Conservation (phyloP, 2,329 filamentous ascomycete species). For the Hypoxylon sp. region DNA sequence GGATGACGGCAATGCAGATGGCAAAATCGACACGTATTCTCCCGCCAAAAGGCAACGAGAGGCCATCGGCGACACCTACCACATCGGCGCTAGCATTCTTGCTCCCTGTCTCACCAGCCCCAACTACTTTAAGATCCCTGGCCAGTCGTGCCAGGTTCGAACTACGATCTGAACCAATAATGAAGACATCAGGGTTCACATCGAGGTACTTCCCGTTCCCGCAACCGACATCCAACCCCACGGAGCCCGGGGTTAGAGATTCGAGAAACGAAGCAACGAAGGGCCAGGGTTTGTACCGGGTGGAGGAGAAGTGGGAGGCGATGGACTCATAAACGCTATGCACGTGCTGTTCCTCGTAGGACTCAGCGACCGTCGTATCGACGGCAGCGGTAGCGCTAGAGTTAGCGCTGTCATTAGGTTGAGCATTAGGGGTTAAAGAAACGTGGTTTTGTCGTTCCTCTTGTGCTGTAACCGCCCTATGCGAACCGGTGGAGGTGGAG, state of each 20-base stretch:
- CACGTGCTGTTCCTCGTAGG: constrained; percentile 89
- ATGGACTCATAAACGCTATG: constrained; percentile 93
- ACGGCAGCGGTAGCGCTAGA: constrained; percentile 20
- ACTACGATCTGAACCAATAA: constrained; percentile 88
- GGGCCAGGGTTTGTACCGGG: constrained; percentile 89
- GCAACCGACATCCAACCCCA: constrained; percentile 93
- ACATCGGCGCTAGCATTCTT: constrained; percentile 28
- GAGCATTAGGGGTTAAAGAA: constrained; percentile 15
- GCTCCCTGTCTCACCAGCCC: constrained; percentile 68
- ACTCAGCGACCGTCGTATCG: constrained; percentile 57
- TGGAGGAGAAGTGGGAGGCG: constrained; percentile 86
- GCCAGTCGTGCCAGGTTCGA: constrained; percentile 69
- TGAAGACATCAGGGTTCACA: constrained; percentile 82
- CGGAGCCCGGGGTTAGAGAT: constrained; percentile 74
- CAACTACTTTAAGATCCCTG: constrained; percentile 52
- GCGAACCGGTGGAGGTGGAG: constrained; percentile 45
- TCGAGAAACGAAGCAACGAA: constrained; percentile 85
- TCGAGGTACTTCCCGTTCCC: constrained; percentile 96
- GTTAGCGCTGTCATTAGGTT: constrained; percentile 9
- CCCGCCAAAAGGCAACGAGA: constrained; percentile 83
- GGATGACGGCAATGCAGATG: constrained; percentile 93
- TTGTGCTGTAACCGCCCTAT: constrained; percentile 39
- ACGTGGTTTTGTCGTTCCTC: constrained; percentile 18
- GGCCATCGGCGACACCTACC: constrained; percentile 83
- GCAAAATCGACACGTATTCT: constrained; percentile 77